These are phyloP conservation scores for Oxyria digyna DNA, from an alignment of 148 eudicot species.

Conservation along the genomic window DNA sequence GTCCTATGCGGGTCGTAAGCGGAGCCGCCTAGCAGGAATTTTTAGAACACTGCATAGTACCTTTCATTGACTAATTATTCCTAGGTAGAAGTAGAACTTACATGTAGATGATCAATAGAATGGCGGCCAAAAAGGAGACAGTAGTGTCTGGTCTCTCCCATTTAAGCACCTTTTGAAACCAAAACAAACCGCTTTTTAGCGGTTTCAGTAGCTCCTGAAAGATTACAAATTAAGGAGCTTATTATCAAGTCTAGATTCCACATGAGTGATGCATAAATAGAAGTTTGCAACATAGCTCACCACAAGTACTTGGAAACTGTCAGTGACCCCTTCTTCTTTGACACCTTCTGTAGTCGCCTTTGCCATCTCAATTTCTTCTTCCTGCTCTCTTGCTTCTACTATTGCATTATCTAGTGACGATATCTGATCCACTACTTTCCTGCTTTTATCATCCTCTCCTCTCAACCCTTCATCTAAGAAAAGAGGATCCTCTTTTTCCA, in stretches of 20 bases:
- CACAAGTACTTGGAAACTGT: constrained; percentile 51
- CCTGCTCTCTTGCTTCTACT: constrained; percentile 56
- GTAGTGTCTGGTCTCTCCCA: constrained; percentile 57
- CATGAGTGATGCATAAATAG: too few species aligned
- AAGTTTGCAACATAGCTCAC: constrained; percentile 22
- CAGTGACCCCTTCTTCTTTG: constrained; percentile 73
- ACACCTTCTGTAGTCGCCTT: constrained; percentile 61
- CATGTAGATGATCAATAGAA: constrained; percentile 49
- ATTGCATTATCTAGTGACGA: constrained; percentile 47
- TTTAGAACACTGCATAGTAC: too few species aligned
- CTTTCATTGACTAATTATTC: not conserved
- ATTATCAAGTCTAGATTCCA: too few species aligned
- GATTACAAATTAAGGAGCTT: not conserved
- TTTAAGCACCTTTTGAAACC: constrained; percentile 36
- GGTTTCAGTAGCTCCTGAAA: constrained; percentile 56
- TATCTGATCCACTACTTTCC: constrained; percentile 20
- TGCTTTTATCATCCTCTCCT: constrained; percentile 11
- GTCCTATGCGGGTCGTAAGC: too few species aligned
- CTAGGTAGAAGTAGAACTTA: constrained; percentile 18
- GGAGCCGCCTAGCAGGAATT: too few species aligned
- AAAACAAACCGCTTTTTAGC: constrained; percentile 17
- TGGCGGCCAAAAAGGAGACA: constrained; percentile 16
- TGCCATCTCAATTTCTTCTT: constrained; percentile 48
- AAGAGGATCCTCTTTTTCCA: not conserved
- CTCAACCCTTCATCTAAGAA: constrained; percentile 9